Evolutionary conservation across 345 rosid species (phyloP), one percentile per base, ranked within the genome.

Genomic region (Heritiera littoralis): DNA sequence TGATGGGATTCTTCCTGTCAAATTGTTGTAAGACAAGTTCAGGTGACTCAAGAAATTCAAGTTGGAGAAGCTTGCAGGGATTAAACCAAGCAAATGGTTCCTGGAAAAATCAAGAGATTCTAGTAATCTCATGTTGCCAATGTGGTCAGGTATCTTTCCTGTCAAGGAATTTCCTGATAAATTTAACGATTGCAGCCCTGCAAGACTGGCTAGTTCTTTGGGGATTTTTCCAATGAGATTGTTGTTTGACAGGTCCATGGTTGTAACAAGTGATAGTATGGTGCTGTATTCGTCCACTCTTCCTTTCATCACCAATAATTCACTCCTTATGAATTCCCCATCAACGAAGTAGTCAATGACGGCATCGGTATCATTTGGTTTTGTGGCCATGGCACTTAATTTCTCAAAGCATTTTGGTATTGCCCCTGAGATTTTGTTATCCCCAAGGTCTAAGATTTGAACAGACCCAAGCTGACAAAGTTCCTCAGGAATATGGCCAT

Each of bases 331-430:
- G 64, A 55, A 41, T 20, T 54, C 49, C 18, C 65, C 51, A 0
- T n/a, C 30, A 3, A 20, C 49, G 11, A 58, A 55, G n/a, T 18
- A n/a, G 14, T 55, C 51, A 1, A 74, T 74, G 18, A 56, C 10
- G 1, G 49, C 72, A n/a, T 68, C 72, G 5, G 54, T 45, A 18
- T 45, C 35, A 11, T n/a, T 1, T 20, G 48, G 49, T 30, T 48
- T 78, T 12, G 18, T 12, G 32, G 45, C 78, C 84, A 81, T 77
- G 40, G 81, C 74, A 55, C 64, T 77, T 32, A 81, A 14, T 5
- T 81, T 81, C 14, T 51, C 13, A 12, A 78, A 23, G 52, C 84
- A 81, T 7, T 64, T n/a, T 30, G 84, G 84, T 14, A 78, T 74
- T 12, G 2, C 30, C 14, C 80, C 75, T n/a, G 81, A 78, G 18